Evolutionary conservation across 2,329 filamentous ascomycete species (phyloP).

Genomic region (Ustulina deusta): DNA sequence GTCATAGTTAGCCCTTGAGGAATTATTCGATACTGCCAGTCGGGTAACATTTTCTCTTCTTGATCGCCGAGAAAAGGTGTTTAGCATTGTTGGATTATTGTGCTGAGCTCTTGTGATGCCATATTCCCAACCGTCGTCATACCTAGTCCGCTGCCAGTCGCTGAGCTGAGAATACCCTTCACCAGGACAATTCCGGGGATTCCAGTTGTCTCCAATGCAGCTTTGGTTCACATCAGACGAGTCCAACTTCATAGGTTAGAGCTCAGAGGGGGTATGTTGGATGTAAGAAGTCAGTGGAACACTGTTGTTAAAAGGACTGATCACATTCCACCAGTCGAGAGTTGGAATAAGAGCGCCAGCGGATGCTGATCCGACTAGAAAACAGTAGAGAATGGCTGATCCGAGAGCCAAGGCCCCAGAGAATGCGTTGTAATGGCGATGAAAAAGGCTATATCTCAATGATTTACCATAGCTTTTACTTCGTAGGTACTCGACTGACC

Average conservation of each 20-base stretch:
- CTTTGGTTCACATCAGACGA: neutral
- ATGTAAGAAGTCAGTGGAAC: constrained; percentile 18
- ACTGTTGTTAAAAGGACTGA: constrained; percentile 15
- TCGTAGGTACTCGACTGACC: constrained; percentile 27
- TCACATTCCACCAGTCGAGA: constrained; percentile 18
- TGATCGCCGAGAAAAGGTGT: constrained; percentile 20
- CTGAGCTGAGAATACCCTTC: constrained; percentile 10
- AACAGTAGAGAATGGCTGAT: constrained; percentile 13
- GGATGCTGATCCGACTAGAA: constrained; percentile 23
- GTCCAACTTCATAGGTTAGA: constrained; percentile 8
- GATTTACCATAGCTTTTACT: constrained; percentile 25
- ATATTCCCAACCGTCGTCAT: neutral
- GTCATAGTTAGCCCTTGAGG: neutral
- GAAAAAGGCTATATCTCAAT: neutral
- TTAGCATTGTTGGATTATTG: constrained; percentile 24
- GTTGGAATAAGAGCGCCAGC: constrained; percentile 14
- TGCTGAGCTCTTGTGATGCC: constrained; percentile 19
- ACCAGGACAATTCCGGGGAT: constrained; percentile 5
- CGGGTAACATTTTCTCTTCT: constrained; percentile 23
- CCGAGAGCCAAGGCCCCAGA: constrained; percentile 26
- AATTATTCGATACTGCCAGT: neutral
- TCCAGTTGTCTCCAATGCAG: neutral
- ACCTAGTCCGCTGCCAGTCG: neutral
- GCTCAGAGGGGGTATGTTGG: neutral
- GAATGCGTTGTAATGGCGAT: constrained; percentile 9